Percentiles rank a stretch among this genome's conserved stretches.
phyloP scores from a whole-genome alignment of 2,329 filamentous ascomycete genomes.

The Sporothrix curviconia region DNA sequence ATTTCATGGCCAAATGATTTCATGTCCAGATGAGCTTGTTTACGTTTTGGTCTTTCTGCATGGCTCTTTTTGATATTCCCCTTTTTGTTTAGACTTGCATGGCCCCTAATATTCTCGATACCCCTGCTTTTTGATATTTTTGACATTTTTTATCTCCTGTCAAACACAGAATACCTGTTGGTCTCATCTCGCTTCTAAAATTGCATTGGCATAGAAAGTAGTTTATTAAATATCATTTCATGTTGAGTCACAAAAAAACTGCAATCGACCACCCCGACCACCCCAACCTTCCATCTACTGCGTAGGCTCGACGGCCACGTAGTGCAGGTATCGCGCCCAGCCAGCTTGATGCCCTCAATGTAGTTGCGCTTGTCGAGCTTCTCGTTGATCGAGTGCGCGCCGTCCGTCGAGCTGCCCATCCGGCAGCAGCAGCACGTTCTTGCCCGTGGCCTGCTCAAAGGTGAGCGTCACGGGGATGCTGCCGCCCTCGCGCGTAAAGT shows the following conservation, averaged over 20 bases:
- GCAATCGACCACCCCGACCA: neutral
- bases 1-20: too few relatives aligned
- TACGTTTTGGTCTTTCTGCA: neutral
- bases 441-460: slow-evolving; percentile 94
- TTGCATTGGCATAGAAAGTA: neutral
- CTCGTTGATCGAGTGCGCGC: slow-evolving; percentile 96
- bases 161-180: neutral
- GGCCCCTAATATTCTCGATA: neutral
- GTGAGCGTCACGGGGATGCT: slow-evolving; percentile 96
- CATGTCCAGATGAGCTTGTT: too few relatives aligned
- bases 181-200: neutral
- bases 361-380: slow-evolving; percentile 97
- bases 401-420: slow-evolving; percentile 96
- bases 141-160: neutral
- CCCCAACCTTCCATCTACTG: neutral
- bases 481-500: slow-evolving; percentile 93
- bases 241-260: too few relatives aligned
- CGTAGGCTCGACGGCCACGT: slow-evolving; percentile 81
- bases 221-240: too few relatives aligned
- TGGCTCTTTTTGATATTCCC: slow-evolving; percentile 4
- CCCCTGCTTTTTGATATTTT: neutral
- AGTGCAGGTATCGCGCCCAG: slow-evolving; percentile 92
- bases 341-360: slow-evolving; percentile 94
- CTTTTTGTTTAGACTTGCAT: neutral
- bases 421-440: slow-evolving; percentile 93